These are phyloP conservation scores for Silene uniflora DNA, from an alignment of 148 eudicot species.

Conservation along the genomic window DNA sequence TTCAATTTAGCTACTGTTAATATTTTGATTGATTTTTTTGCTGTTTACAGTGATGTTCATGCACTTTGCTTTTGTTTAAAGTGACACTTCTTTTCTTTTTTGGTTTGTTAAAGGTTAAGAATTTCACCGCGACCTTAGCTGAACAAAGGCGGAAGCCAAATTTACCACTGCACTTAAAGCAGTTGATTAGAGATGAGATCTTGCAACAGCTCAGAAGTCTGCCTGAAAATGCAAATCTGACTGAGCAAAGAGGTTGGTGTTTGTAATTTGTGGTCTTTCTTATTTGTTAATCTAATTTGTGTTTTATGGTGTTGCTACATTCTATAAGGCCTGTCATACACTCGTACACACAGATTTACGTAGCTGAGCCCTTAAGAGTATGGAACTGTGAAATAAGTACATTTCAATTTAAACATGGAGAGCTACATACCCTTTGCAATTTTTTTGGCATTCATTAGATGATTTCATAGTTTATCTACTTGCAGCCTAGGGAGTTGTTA, in stretches of 20 bases:
- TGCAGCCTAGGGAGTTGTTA: background rate
- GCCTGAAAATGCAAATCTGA: conserved; percentile 44
- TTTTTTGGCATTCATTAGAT: background rate
- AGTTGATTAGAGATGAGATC: conserved; percentile 55
- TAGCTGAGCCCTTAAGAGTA: background rate
- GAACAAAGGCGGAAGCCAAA: conserved; percentile 34
- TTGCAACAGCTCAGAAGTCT: conserved; percentile 46
- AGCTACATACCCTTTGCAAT: background rate
- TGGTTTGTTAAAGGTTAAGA: conserved; percentile 47
- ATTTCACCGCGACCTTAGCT: conserved; percentile 33
- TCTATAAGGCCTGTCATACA: background rate
- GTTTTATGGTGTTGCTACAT: background rate
- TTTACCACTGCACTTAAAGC: conserved; percentile 52
- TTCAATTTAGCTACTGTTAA: background rate
- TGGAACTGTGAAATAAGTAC: background rate
- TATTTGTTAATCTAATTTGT: background rate
- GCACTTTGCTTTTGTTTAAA: background rate
- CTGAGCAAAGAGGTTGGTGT: conserved; percentile 61
- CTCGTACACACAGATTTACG: background rate
- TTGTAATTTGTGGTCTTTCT: conserved; percentile 19
- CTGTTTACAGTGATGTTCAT: background rate
- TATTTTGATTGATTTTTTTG: background rate
- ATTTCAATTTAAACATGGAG: background rate
- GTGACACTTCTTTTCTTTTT: background rate
- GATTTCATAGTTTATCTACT: background rate